These are phyloP conservation scores for Volvox reticuliferus DNA, from an alignment of 139 green algal species.

Conservation along the genomic window DNA sequence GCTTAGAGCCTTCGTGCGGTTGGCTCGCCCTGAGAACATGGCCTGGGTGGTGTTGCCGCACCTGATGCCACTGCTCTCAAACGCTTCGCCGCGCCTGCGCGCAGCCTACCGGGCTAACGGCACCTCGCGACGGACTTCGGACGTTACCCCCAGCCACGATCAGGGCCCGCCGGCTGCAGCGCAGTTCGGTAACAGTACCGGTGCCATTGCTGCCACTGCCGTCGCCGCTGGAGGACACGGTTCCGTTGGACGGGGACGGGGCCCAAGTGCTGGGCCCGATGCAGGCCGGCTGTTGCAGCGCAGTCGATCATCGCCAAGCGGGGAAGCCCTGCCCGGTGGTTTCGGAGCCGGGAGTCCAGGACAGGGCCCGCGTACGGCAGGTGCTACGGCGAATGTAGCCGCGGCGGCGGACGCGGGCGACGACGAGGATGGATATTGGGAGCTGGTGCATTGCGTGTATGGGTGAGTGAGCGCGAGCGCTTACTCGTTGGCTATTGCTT, in stretches of 20 bases:
- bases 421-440: conserved; percentile 34
- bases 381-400: background rate
- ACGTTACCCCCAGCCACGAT: background rate
- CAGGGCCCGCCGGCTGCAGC: background rate
- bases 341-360: background rate
- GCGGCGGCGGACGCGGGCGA: background rate
- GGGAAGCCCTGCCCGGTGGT: background rate
- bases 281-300: background rate
- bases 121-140: background rate
- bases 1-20: background rate
- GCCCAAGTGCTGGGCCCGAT: no score
- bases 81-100: conserved; percentile 1
- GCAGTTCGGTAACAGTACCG: background rate
- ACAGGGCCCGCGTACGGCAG: background rate
- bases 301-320: background rate
- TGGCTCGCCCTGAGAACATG: conserved; percentile 33
- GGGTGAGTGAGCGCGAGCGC: background rate
- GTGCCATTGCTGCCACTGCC: background rate
- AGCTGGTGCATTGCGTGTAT: conserved; percentile 44
- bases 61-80: background rate
- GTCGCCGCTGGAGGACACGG: background rate
- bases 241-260: no score
- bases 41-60: conserved; percentile 27
- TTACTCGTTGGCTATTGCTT: no score
- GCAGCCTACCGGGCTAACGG: conserved; percentile 15